Evolutionary conservation across 805 yeast genomes (phyloP).

Genomic region (Pichia eremophila): DNA sequence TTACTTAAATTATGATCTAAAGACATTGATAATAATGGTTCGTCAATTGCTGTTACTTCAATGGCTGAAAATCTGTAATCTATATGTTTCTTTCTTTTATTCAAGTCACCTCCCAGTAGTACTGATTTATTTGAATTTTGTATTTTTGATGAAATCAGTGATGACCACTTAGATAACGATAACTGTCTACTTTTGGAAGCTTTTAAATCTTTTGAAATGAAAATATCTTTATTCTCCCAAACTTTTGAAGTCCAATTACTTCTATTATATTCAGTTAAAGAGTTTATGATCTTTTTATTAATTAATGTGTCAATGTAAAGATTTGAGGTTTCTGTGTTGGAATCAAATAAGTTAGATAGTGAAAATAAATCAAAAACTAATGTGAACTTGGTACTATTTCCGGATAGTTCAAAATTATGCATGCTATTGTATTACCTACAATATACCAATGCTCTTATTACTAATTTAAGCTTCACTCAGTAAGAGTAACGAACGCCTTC

Average conservation of each 20-base stretch:
- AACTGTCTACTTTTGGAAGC: background rate
- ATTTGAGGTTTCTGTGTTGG: background rate
- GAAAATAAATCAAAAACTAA: constrained; percentile 6
- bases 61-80: constrained; percentile 30
- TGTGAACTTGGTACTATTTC: background rate
- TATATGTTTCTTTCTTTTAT: background rate
- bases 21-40: constrained; percentile 4
- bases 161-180: background rate
- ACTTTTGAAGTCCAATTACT: constrained; percentile 2
- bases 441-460: background rate
- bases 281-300: background rate
- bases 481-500: no score
- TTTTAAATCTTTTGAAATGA: background rate
- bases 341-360: background rate
- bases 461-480: no score
- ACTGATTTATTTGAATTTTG: background rate
- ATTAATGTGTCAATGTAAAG: background rate
- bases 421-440: background rate
- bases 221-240: constrained; percentile 2
- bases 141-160: background rate
- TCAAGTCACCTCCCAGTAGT: background rate
- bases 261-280: background rate
- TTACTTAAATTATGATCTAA: constrained; percentile 1
- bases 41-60: constrained; percentile 25
- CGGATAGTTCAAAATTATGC: background rate